Percentiles rank a stretch among this genome's conserved stretches.
Conservation (phyloP, 164 flowering plant species). For the Magnolia sinica region DNA sequence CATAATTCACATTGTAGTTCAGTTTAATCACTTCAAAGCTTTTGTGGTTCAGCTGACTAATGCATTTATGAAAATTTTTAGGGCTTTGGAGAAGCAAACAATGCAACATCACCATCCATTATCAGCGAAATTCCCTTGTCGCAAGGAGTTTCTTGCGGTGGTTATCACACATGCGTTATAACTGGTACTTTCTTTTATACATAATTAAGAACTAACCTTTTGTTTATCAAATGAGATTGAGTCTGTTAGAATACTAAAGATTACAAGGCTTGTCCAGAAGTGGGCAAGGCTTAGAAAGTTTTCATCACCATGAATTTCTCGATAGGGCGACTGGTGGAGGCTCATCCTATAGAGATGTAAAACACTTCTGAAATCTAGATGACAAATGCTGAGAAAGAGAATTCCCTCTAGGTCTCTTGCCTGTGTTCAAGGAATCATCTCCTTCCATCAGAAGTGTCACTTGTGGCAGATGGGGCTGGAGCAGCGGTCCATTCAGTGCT, state of each 20-base stretch:
- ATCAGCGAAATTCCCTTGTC: conserved; percentile 53
- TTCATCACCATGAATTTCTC: not conserved
- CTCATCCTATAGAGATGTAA: not conserved
- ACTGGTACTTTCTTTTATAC: conserved; percentile 49
- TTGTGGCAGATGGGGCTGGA: too few species aligned
- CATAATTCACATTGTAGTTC: not conserved
- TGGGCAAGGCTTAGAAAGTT: not conserved
- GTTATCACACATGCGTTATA: conserved; percentile 87
- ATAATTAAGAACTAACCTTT: not conserved
- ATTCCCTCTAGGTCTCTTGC: not conserved
- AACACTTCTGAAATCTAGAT: not conserved
- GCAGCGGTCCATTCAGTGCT: not conserved
- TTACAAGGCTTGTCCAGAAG: not conserved
- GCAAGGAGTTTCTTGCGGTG: conserved; percentile 88
- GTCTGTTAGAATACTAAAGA: not conserved
- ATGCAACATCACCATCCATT: conserved; percentile 44
- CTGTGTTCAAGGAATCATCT: not conserved
- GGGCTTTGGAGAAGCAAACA: conserved; percentile 49
- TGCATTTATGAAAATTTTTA: conserved; percentile 17
- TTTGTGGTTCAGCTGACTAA: conserved; percentile 10
- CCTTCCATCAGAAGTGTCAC: not conserved
- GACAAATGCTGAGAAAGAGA: not conserved
- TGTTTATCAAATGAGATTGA: not conserved
- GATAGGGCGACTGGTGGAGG: not conserved
- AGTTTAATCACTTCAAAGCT: too few species aligned